A percentile compares a stretch with the other conserved stretches of the same genome.
Evolutionary conservation across 805 yeast genomes (phyloP).

Genomic region (Yamadazyma paraphyllophila): DNA sequence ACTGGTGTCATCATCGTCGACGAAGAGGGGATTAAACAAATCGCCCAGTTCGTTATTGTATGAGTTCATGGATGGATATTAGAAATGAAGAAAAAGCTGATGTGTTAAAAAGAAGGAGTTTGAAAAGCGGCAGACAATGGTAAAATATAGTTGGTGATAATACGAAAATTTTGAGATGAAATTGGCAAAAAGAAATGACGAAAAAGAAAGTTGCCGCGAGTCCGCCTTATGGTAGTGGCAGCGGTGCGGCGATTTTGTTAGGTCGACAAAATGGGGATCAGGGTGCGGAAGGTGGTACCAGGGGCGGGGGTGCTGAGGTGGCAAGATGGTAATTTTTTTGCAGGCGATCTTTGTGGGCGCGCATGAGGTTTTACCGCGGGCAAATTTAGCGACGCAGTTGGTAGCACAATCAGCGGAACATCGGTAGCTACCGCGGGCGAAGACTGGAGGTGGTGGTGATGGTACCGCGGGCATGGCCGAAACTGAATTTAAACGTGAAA

Average conservation of each 20-base stretch:
- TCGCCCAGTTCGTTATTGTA: constrained; percentile 11
- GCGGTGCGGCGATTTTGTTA: neutral
- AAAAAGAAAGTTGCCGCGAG: constrained; percentile 4
- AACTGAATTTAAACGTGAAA: neutral
- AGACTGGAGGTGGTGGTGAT: too few species aligned
- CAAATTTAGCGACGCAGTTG: too few species aligned
- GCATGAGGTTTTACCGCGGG: too few species aligned
- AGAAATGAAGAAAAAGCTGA: neutral
- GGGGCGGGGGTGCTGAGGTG: too few species aligned
- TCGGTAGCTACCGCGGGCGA: neutral
- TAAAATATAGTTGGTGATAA: constrained; percentile 4
- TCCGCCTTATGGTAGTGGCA: neutral
- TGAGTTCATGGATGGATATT: constrained; percentile 5
- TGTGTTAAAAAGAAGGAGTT: neutral
- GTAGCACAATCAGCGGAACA: too few species aligned
- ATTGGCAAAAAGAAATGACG: constrained; percentile 9
- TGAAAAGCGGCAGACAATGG: constrained; percentile 2
- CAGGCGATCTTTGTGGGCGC: too few species aligned
- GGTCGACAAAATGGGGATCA: neutral
- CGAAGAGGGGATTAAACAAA: constrained; percentile 14
- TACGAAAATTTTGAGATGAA: constrained; percentile 5
- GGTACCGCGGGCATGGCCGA: neutral
- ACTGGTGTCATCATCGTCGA: constrained; percentile 11
- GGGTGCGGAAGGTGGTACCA: neutral
- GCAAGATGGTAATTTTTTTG: too few species aligned